These are phyloP conservation scores for Hypericum androsaemum DNA, from an alignment of 345 rosid genomes.

Conservation along the genomic window DNA sequence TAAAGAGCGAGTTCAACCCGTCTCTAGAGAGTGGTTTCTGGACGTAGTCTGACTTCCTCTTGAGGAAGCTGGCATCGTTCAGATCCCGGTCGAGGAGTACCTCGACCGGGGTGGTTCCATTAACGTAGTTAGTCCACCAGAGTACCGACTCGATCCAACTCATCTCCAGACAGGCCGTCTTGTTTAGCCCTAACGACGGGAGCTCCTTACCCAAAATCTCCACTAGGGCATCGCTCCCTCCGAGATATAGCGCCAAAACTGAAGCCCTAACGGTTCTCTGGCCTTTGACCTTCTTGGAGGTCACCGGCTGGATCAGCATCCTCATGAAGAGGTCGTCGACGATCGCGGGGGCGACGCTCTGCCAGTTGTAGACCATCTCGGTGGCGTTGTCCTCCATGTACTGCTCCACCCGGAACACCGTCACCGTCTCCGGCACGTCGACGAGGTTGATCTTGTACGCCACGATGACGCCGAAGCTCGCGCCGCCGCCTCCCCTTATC, in stretches of 20 bases:
- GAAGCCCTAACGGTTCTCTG: conserved; percentile 14
- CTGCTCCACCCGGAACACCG: conserved; percentile 36
- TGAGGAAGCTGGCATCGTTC: not conserved
- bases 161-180: not conserved
- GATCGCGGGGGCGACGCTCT: conserved; percentile 39
- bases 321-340: conserved; percentile 52
- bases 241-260: conserved; percentile 2
- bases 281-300: conserved; percentile 15
- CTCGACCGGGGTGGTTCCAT: not conserved
- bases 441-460: conserved; percentile 46
- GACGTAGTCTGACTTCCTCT: conserved; percentile 2
- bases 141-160: not conserved
- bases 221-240: not conserved
- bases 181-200: not conserved
- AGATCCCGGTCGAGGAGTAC: not conserved
- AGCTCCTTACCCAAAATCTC: not conserved
- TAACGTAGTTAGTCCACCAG: not conserved
- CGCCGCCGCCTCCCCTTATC: conserved; percentile 51
- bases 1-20: not conserved
- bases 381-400: conserved; percentile 21
- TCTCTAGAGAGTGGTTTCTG: conserved; percentile 8
- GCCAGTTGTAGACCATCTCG: conserved; percentile 29
- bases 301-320: conserved; percentile 46
- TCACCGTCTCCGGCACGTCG: conserved; percentile 36
- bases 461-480: conserved; percentile 43